These are phyloP conservation scores for Abrus pulchellus DNA, from an alignment of 306 rosid species.

Conservation along the genomic window DNA sequence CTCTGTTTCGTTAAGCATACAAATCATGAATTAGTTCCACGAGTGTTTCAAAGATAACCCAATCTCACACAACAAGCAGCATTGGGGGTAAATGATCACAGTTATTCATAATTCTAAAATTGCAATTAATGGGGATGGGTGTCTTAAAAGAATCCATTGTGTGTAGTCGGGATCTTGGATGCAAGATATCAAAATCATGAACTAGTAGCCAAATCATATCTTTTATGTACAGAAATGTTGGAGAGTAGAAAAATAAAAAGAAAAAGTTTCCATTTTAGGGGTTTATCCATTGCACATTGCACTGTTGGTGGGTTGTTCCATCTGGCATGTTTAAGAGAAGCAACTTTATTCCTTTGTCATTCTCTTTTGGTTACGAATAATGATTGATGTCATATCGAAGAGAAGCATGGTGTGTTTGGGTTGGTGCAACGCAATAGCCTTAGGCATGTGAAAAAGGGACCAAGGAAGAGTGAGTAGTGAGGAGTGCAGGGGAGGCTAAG, in stretches of 20 bases:
- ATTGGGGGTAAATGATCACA: too few species aligned
- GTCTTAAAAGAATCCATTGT: too few species aligned
- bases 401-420: slow-evolving; percentile 8
- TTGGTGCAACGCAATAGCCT: background rate
- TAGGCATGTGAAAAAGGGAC: slow-evolving; percentile 9
- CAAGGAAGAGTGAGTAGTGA: background rate
- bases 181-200: background rate
- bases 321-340: background rate
- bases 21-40: background rate
- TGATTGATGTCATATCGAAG: slow-evolving; percentile 15
- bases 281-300: background rate
- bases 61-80: background rate
- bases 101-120: too few species aligned
- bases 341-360: background rate
- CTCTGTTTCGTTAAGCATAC: slow-evolving; percentile 11
- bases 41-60: background rate
- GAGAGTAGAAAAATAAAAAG: background rate
- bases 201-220: background rate
- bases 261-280: background rate
- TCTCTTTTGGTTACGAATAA: background rate
- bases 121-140: too few species aligned
- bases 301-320: background rate
- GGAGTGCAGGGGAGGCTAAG: slow-evolving; percentile 1
- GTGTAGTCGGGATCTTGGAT: too few species aligned
- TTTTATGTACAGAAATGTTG: background rate